Base-by-base conservation (phyloP, 805 yeast genomes). In the Kuraishia floccosa region DNA sequence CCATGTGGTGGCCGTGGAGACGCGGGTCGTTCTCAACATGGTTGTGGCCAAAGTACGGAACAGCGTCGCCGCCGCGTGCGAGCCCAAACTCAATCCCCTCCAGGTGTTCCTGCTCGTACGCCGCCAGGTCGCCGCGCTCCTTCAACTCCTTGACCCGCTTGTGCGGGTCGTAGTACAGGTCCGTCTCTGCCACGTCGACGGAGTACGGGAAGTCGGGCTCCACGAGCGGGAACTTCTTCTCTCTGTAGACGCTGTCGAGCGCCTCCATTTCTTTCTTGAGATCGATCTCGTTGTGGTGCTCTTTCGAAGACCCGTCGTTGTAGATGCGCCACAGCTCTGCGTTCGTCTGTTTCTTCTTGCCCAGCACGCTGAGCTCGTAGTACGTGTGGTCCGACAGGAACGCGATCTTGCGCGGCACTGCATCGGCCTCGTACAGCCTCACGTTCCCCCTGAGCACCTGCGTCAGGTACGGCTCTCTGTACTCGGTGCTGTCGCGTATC, bases 101-200 rank as follows among this genome's bases (percentile, higher is more conserved):
- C 27, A 44, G 28, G 13, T 47, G 24, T 20, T 15, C 27, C 28
- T 39, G 33, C 34, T 47, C 52, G 22, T 10, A 19, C 9, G 9
- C 10, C 22, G 22, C 10, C 22, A 7, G 10, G 22, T 19, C 7
- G 22, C 22, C 22, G 7, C 22, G 22, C 22, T 19, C 22, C 22
- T 10, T 10, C 22, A 19, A 7, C 22, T 19, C 10, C 9, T 10
- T 19, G 22, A 19, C 10, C 9, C 22, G 7, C 22, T 19, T 19
- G 7, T 19, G 9, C 7, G 22, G 22, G 22, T 19, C 22, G 22
- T 19, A 19, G n/a, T 19, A 19, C 7, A 19, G 10, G 9, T 19
- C 22, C 9, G 10, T 7, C 9, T 7, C 9, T 7, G 7, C 22
- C 22, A 10, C 22, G 7, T 19, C 22, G 10, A 7, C 22, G 7